Conservation (phyloP, 805 yeast genomes). For the Phaffomyces opuntiae region DNA sequence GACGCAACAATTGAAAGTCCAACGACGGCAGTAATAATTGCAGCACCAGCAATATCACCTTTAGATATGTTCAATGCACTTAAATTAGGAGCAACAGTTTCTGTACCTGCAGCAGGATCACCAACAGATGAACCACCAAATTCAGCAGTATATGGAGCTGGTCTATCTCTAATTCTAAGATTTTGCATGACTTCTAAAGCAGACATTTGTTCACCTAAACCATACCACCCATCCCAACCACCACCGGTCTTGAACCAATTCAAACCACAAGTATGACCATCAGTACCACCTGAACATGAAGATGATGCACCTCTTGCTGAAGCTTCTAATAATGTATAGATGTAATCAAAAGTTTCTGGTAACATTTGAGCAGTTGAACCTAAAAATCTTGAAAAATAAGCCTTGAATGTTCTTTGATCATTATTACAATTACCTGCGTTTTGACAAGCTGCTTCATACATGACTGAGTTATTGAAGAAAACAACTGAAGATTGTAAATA, state of each 20-base stretch:
- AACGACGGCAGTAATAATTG: conserved; percentile 51
- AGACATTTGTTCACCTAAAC: conserved; percentile 79
- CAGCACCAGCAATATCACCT: conserved; percentile 58
- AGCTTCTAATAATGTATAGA: conserved; percentile 38
- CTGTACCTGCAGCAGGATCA: conserved; percentile 56
- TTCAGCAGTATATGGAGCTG: conserved; percentile 51
- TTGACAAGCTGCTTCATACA: conserved; percentile 74
- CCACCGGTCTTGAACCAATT: conserved; percentile 51
- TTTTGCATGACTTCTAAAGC: conserved; percentile 57
- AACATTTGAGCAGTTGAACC: conserved; percentile 57
- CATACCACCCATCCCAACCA: conserved; percentile 62
- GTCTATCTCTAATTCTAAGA: conserved; percentile 28
- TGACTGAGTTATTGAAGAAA: conserved; percentile 49
- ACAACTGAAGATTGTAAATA: conserved; percentile 43
- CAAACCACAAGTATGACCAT: conserved; percentile 76
- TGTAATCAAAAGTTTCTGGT: conserved; percentile 43
- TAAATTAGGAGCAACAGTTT: conserved; percentile 27
- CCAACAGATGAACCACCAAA: conserved; percentile 66
- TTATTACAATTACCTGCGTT: conserved; percentile 48
- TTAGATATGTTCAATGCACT: conserved; percentile 30
- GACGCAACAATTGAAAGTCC: conserved; percentile 34
- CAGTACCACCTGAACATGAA: conserved; percentile 75
- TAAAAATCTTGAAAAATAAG: conserved; percentile 57
- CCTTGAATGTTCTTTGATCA: conserved; percentile 73
- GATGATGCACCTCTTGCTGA: conserved; percentile 68